Conservation (phyloP, 306 rosid genomes). For the Adenanthera pavonina region DNA sequence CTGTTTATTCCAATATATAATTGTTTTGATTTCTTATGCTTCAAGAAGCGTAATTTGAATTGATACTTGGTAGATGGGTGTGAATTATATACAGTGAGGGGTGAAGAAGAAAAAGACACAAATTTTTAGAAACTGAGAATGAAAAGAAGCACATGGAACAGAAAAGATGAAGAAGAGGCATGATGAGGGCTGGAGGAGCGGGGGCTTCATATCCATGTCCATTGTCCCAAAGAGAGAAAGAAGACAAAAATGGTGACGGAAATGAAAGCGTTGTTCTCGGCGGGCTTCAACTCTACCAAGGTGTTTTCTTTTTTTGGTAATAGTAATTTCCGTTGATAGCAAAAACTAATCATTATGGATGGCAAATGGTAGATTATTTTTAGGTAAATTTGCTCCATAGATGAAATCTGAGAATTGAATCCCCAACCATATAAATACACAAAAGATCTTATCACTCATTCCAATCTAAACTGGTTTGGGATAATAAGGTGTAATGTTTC, state of each 20-base stretch:
- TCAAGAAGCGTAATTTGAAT: neutral
- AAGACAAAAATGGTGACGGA: conserved; percentile 44
- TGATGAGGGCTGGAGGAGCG: conserved; percentile 31
- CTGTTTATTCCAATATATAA: too few species aligned
- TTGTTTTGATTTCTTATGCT: neutral
- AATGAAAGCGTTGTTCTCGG: conserved; percentile 42
- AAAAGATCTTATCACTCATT: too few species aligned
- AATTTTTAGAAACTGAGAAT: neutral
- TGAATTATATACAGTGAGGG: neutral
- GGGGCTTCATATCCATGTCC: conserved; percentile 9
- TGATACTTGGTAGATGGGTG: neutral
- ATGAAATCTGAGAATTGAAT: too few species aligned
- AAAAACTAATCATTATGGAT: too few species aligned
- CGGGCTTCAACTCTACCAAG: neutral
- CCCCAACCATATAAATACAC: too few species aligned
- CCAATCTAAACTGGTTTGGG: too few species aligned
- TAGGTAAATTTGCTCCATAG: too few species aligned
- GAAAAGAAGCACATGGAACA: conserved; percentile 18
- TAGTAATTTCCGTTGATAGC: too few species aligned
- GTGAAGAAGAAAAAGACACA: neutral
- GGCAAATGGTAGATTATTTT: too few species aligned
- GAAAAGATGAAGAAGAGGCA: conserved; percentile 34
- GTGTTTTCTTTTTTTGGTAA: too few species aligned
- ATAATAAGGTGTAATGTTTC: too few species aligned
- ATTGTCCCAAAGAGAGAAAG: neutral